Evolutionary conservation across 305 asterid genomes (phyloP).

Genomic region (Fraxinus nigra): DNA sequence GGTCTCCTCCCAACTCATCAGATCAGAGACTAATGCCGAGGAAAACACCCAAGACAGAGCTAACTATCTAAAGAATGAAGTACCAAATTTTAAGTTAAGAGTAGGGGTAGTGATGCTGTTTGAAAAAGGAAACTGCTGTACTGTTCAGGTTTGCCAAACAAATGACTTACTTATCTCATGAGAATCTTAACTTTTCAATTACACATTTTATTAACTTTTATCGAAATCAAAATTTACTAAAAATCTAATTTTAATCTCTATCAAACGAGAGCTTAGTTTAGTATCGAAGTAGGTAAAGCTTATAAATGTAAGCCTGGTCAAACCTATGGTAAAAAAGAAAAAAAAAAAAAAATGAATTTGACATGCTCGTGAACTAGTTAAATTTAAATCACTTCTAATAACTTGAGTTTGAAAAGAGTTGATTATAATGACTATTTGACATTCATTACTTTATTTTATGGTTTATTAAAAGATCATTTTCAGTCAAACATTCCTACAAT

Average conservation of each 20-base stretch:
- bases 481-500: no score
- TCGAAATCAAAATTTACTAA: no score
- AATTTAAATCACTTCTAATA: neutral
- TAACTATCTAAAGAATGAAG: neutral
- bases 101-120: constrained; percentile 3
- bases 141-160: constrained; percentile 16
- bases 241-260: no score
- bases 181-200: no score
- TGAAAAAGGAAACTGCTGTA: constrained; percentile 24
- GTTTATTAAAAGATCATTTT: no score
- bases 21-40: neutral
- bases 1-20: neutral
- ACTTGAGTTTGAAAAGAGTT: neutral
- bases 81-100: neutral
- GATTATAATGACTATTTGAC: no score
- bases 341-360: neutral
- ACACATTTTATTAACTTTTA: no score
- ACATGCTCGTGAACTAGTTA: neutral
- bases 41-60: neutral
- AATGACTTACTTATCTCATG: no score
- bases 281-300: neutral
- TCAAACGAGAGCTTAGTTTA: no score
- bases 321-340: neutral
- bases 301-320: neutral
- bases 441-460: no score